These are phyloP conservation scores for Cordyceps cateniannulata DNA, from an alignment of 2,329 filamentous ascomycete species.

Conservation along the genomic window DNA sequence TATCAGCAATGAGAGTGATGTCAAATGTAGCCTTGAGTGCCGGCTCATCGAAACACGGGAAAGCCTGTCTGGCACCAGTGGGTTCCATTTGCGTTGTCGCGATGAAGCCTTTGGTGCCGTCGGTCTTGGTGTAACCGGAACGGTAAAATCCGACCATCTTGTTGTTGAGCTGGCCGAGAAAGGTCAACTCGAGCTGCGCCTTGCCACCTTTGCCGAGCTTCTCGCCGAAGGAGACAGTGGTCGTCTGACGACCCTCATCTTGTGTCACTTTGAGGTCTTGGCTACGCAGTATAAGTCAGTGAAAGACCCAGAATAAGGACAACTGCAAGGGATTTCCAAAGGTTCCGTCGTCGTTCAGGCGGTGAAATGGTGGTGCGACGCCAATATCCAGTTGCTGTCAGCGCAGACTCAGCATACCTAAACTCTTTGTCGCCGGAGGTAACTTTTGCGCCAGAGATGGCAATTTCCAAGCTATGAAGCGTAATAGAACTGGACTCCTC, in stretches of 20 bases:
- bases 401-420: constrained; percentile 27
- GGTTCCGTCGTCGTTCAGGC: background rate
- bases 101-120: constrained; percentile 74
- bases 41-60: constrained; percentile 96
- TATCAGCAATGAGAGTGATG: constrained; percentile 84
- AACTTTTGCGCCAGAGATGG: constrained; percentile 60
- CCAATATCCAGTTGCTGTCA: background rate
- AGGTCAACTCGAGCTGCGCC: constrained; percentile 55
- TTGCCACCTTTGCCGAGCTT: constrained; percentile 66
- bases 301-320: background rate
- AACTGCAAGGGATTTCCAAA: background rate
- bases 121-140: constrained; percentile 79
- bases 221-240: constrained; percentile 71
- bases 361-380: background rate
- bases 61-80: constrained; percentile 84
- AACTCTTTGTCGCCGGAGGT: constrained; percentile 41
- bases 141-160: constrained; percentile 98
- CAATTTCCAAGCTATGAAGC: constrained; percentile 79
- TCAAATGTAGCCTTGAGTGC: constrained; percentile 90
- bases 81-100: constrained; percentile 96
- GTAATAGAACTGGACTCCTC: constrained; percentile 81
- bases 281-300: constrained; percentile 8
- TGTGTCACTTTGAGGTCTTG: constrained; percentile 54
- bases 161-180: constrained; percentile 76
- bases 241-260: constrained; percentile 73